These are phyloP conservation scores for carrot (Daucus carota) DNA, from an alignment of 129 eudicot species.

Conservation along the genomic window DNA sequence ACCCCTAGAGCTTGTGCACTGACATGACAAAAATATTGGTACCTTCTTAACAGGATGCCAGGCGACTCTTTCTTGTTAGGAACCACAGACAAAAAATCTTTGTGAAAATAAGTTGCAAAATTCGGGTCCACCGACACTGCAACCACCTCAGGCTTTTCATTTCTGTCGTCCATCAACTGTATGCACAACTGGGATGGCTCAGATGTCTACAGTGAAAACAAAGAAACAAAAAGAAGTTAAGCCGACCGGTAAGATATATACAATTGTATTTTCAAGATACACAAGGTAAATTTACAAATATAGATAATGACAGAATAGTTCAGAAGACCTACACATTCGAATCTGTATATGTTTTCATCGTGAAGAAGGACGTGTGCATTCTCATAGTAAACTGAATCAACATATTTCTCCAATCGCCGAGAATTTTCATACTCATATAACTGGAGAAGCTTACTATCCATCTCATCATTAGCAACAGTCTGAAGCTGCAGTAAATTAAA, in stretches of 20 bases:
- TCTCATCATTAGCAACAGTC: constrained; percentile 74
- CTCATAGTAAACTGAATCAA: constrained; percentile 87
- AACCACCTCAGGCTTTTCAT: constrained; percentile 81
- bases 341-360: constrained; percentile 85
- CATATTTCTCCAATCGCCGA: constrained; percentile 55
- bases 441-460: constrained; percentile 80
- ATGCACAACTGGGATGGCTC: constrained; percentile 51
- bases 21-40: constrained; percentile 3
- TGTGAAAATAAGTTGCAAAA: constrained; percentile 69
- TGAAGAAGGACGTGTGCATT: constrained; percentile 78
- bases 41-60: constrained; percentile 74
- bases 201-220: constrained; percentile 46
- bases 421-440: constrained; percentile 77
- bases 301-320: neutral
- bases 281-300: neutral
- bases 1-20: neutral
- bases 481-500: constrained; percentile 58
- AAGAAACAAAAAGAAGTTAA: neutral
- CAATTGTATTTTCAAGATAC: neutral
- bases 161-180: constrained; percentile 83
- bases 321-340: constrained; percentile 70
- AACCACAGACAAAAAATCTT: constrained; percentile 63
- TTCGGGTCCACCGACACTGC: constrained; percentile 84
- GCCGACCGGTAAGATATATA: neutral
- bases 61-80: constrained; percentile 54